Conservation (phyloP, 257 asterid species). For the Ehretia macrophylla region DNA sequence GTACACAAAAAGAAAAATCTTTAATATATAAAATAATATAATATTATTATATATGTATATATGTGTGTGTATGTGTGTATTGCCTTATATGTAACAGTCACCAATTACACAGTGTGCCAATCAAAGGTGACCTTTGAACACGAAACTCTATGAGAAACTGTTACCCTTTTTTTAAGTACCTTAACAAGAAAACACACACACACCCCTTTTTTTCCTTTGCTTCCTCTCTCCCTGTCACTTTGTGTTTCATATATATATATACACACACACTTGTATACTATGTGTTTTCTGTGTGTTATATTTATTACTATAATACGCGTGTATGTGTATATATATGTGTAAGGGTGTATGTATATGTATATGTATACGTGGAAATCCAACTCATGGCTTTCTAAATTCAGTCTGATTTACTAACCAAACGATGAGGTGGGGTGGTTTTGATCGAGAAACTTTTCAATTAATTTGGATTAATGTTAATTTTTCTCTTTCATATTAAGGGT, state of each 20-base stretch:
- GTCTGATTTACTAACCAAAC: neutral
- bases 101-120: conserved; percentile 2
- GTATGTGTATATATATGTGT: neutral
- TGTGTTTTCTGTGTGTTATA: too few species aligned
- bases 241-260: neutral
- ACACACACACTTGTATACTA: too few species aligned
- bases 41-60: too few species aligned
- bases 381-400: neutral
- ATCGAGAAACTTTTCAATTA: neutral
- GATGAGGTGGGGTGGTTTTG: neutral
- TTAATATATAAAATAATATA: neutral
- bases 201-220: neutral
- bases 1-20: neutral
- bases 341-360: neutral
- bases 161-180: conserved; percentile 14
- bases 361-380: neutral
- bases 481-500: too few species aligned
- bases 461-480: too few species aligned
- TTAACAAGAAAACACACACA: neutral
- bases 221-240: neutral
- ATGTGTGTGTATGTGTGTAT: neutral
- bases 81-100: conserved; percentile 3
- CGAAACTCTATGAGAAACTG: conserved; percentile 12
- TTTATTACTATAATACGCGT: too few species aligned
- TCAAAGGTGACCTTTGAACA: conserved; percentile 10